Evolutionary conservation across 2,329 filamentous ascomycete species (phyloP).

Genomic region (Epichloe festucae): DNA sequence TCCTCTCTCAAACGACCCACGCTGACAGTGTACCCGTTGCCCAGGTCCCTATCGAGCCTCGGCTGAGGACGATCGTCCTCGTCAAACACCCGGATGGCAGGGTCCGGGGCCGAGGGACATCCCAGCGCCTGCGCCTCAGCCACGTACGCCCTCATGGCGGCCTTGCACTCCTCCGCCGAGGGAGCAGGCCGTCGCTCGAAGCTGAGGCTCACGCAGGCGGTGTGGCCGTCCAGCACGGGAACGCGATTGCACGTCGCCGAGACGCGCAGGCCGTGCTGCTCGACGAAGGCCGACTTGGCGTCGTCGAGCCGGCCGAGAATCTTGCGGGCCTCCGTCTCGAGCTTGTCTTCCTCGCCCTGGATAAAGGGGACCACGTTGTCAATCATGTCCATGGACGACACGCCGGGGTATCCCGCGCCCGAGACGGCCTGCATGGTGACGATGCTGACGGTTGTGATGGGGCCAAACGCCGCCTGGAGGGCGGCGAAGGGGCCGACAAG

Average conservation of each 20-base stretch:
- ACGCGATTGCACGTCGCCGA: slow-evolving; percentile 88
- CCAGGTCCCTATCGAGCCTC: slow-evolving; percentile 73
- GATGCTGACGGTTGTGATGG: slow-evolving; percentile 61
- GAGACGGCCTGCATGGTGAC: slow-evolving; percentile 94
- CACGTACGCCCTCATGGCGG: slow-evolving; percentile 67
- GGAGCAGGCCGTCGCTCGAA: slow-evolving; percentile 69
- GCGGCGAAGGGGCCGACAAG: slow-evolving; percentile 86
- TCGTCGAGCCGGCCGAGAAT: slow-evolving; percentile 69
- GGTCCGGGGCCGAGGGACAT: slow-evolving; percentile 72
- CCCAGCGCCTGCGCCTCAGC: slow-evolving; percentile 72
- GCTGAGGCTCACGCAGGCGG: slow-evolving; percentile 77
- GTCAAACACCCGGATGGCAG: slow-evolving; percentile 78
- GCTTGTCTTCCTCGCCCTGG: slow-evolving; percentile 86
- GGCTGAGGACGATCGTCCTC: slow-evolving; percentile 86
- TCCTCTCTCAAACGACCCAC: slow-evolving; percentile 81
- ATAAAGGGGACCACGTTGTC: slow-evolving; percentile 96
- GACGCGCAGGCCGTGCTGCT: slow-evolving; percentile 62
- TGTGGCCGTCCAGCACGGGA: slow-evolving; percentile 89
- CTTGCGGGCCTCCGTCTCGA: slow-evolving; percentile 89
- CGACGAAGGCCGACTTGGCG: slow-evolving; percentile 60
- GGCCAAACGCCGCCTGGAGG: slow-evolving; percentile 73
- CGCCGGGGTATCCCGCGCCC: slow-evolving; percentile 80
- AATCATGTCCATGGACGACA: slow-evolving; percentile 87
- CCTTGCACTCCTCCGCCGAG: slow-evolving; percentile 60
- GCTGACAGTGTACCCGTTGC: slow-evolving; percentile 78